phyloP scores from a whole-genome alignment of 306 rosid species.

The Casuarina glauca region DNA sequence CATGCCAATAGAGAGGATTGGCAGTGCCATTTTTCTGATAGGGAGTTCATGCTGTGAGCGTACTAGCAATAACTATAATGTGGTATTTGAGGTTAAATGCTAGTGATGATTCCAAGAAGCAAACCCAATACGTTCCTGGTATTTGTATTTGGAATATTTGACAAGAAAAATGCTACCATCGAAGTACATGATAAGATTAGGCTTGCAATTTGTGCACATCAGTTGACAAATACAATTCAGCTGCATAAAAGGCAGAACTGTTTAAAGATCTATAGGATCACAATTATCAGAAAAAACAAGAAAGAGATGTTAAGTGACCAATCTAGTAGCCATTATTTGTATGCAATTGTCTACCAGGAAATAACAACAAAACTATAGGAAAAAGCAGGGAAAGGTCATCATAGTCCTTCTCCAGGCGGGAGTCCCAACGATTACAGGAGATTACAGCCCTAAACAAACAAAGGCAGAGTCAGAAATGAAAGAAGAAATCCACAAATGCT shows the following conservation, averaged over 20 bases:
- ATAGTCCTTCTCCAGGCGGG: conserved; percentile 29
- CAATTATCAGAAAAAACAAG: neutral
- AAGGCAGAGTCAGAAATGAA: conserved; percentile 37
- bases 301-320: neutral
- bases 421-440: conserved; percentile 27
- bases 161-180: neutral
- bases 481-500: neutral
- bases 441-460: conserved; percentile 50
- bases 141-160: too few species aligned
- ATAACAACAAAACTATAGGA: neutral
- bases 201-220: neutral
- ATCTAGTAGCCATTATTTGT: neutral
- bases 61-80: neutral
- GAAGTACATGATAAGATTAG: neutral
- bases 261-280: neutral
- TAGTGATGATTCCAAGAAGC: too few species aligned
- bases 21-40: too few species aligned
- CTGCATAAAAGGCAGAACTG: neutral
- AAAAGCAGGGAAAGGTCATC: neutral
- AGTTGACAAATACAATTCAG: neutral
- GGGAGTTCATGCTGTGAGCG: too few species aligned
- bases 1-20: too few species aligned
- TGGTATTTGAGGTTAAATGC: too few species aligned
- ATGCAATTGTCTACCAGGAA: neutral
- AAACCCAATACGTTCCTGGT: too few species aligned